These are phyloP conservation scores for Sphenostylis stenocarpa DNA, from an alignment of 306 rosid species.

Conservation along the genomic window DNA sequence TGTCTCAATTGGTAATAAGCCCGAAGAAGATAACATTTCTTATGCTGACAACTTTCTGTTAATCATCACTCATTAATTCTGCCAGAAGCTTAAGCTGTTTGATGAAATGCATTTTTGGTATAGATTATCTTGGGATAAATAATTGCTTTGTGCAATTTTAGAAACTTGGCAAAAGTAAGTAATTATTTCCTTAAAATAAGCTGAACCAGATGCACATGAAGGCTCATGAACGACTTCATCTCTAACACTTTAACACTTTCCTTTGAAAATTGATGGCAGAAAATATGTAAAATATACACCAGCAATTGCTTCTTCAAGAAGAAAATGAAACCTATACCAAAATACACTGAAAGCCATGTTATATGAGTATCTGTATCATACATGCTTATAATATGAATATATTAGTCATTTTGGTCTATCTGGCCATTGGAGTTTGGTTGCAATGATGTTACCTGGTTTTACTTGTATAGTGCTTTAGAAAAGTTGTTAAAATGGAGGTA, in stretches of 20 bases:
- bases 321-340: background rate
- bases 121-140: background rate
- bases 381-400: background rate
- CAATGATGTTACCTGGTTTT: background rate
- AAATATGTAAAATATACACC: background rate
- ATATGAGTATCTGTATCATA: background rate
- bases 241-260: background rate
- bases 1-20: background rate
- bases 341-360: background rate
- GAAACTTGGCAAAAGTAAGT: background rate
- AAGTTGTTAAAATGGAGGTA: background rate
- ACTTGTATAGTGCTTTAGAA: constrained; percentile 7
- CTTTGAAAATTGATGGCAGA: background rate
- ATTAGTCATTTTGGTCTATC: background rate
- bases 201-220: background rate
- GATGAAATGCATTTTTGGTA: background rate
- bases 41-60: background rate
- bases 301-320: background rate
- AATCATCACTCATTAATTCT: background rate
- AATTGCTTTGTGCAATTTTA: background rate
- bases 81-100: background rate
- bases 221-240: background rate
- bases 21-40: background rate
- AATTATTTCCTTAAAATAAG: background rate
- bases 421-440: constrained; percentile 11